Evolutionary conservation across 2,329 filamentous ascomycete species (phyloP).

Genomic region (Penicillium sp.): DNA sequence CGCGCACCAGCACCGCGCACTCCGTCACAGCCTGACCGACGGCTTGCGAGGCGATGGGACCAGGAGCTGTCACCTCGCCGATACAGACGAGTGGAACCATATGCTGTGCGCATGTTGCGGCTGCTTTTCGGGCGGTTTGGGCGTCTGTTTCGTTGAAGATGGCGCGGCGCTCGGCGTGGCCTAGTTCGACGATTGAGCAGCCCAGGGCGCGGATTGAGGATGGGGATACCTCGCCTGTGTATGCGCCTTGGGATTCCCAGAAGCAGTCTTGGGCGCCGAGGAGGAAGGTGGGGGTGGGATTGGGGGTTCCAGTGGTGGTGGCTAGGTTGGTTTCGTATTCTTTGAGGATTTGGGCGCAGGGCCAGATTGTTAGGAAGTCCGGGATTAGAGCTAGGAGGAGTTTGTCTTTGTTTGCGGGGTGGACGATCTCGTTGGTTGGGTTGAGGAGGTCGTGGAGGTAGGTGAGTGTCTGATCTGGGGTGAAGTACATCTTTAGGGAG

Average conservation of each 20-base stretch:
- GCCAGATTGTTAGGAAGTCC: conserved; percentile 67
- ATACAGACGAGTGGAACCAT: conserved; percentile 78
- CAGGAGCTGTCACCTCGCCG: conserved; percentile 61
- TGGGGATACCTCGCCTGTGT: conserved; percentile 75
- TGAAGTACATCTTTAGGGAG: conserved; percentile 42
- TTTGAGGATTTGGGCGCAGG: conserved; percentile 42
- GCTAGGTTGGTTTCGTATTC: conserved; percentile 28
- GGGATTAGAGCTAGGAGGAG: conserved; percentile 75
- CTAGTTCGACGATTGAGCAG: conserved; percentile 71
- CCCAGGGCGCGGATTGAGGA: conserved; percentile 65
- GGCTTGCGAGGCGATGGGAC: conserved; percentile 46
- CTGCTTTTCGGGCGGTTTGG: conserved; percentile 65
- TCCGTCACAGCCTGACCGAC: conserved; percentile 63
- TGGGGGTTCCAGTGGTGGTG: conserved; percentile 13
- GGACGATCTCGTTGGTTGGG: conserved; percentile 46
- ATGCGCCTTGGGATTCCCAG: conserved; percentile 68
- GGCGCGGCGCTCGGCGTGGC: conserved; percentile 73
- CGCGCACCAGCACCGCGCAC: conserved; percentile 63
- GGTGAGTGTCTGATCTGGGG: conserved; percentile 51
- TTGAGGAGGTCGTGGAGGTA: conserved; percentile 54
- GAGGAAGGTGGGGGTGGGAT: conserved; percentile 49
- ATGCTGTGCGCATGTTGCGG: conserved; percentile 64
- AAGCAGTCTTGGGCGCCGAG: conserved; percentile 76
- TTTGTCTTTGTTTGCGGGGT: conserved; percentile 46
- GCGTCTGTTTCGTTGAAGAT: conserved; percentile 74